phyloP scores from a whole-genome alignment of 164 flowering plant genomes.

The Liriodendron chinense region DNA sequence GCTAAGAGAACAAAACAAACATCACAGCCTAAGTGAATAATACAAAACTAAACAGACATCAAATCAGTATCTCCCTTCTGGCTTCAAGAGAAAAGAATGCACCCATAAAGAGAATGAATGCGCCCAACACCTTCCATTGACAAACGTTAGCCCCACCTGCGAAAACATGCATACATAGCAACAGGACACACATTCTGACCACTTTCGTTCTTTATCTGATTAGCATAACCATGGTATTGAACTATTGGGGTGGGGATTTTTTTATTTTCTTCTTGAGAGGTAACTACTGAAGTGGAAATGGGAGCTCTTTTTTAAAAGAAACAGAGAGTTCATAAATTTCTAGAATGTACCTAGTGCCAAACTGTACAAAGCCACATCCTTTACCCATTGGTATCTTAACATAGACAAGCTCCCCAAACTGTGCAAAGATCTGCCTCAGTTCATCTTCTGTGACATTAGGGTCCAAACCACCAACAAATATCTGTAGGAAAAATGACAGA shows the following conservation, averaged over 20 bases:
- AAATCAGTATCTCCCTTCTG: too few species aligned
- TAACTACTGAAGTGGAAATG: background rate
- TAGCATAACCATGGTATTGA: background rate
- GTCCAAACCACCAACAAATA: slow-evolving; percentile 87
- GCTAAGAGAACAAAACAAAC: too few species aligned
- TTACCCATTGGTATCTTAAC: slow-evolving; percentile 75
- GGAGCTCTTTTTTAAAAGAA: background rate
- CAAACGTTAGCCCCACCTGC: too few species aligned
- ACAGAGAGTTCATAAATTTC: background rate
- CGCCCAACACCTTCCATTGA: too few species aligned
- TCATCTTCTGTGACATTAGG: slow-evolving; percentile 89
- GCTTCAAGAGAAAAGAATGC: too few species aligned
- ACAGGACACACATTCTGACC: background rate
- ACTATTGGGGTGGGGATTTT: background rate
- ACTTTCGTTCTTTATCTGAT: background rate
- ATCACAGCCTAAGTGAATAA: too few species aligned
- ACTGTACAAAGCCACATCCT: slow-evolving; percentile 95
- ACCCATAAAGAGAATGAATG: too few species aligned
- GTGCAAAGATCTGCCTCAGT: slow-evolving; percentile 71
- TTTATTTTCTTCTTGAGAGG: background rate
- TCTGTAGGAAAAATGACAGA: slow-evolving; percentile 44
- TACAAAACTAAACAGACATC: too few species aligned
- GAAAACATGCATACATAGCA: background rate
- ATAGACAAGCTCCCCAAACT: slow-evolving; percentile 79
- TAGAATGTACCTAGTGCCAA: slow-evolving; percentile 57